phyloP scores from a whole-genome alignment of 1,139 yeast genomes.

The Hyphopichia fennica region DNA sequence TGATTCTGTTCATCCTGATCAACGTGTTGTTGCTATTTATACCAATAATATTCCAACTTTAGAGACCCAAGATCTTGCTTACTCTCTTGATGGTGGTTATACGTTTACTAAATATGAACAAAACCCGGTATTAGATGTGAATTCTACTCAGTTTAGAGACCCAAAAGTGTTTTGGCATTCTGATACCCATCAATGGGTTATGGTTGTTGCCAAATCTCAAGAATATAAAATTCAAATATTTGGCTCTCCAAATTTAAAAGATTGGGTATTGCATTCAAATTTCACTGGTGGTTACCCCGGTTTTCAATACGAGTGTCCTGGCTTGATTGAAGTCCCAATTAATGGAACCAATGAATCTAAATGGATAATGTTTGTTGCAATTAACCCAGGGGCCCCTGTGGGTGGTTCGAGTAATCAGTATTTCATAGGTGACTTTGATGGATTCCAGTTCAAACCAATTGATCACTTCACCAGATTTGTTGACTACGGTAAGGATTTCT shows the following conservation, averaged over 20 bases:
- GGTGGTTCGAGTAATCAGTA: slow-evolving; percentile 38
- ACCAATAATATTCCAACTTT: slow-evolving; percentile 20
- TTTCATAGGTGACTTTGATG: slow-evolving; percentile 39
- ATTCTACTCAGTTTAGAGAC: slow-evolving; percentile 32
- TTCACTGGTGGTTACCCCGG: slow-evolving; percentile 32
- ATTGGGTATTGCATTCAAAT: slow-evolving; percentile 27
- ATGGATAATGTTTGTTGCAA: slow-evolving; percentile 33
- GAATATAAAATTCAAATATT: slow-evolving; percentile 28
- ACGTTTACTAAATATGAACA: slow-evolving; percentile 23
- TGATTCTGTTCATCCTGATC: slow-evolving; percentile 18
- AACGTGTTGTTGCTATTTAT: slow-evolving; percentile 34
- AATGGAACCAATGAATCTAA: slow-evolving; percentile 15
- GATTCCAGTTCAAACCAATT: slow-evolving; percentile 26
- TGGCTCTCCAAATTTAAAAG: slow-evolving; percentile 23
- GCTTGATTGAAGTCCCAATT: slow-evolving; percentile 23
- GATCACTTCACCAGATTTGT: slow-evolving; percentile 20
- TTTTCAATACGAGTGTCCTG: slow-evolving; percentile 39
- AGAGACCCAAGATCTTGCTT: slow-evolving; percentile 31
- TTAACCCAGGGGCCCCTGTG: slow-evolving; percentile 36
- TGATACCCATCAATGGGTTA: slow-evolving; percentile 29
- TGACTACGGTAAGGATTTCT: slow-evolving; percentile 34
- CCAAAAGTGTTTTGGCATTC: slow-evolving; percentile 41
- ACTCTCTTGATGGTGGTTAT: slow-evolving; percentile 34
- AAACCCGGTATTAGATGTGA: slow-evolving; percentile 31
- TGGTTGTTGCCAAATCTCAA: slow-evolving; percentile 32